These are phyloP conservation scores for Canavalia gladiata DNA, from an alignment of 306 rosid genomes.

Conservation along the genomic window DNA sequence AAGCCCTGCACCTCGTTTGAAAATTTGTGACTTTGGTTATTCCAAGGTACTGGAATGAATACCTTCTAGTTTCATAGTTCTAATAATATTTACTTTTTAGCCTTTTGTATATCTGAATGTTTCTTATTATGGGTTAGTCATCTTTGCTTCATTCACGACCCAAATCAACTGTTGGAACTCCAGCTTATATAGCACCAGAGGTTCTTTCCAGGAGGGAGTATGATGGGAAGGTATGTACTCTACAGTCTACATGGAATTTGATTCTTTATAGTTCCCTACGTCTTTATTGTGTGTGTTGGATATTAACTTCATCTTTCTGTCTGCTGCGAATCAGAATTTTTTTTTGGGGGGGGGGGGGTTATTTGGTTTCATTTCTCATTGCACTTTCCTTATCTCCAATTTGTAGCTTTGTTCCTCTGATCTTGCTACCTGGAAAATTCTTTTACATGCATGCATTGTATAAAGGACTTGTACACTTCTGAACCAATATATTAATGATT, in stretches of 20 bases:
- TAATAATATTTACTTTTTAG: neutral
- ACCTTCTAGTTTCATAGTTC: slow-evolving; percentile 1
- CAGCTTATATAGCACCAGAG: slow-evolving; percentile 84
- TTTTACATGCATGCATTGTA: slow-evolving; percentile 12
- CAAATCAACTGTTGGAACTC: slow-evolving; percentile 82
- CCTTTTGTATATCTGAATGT: neutral
- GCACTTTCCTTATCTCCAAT: neutral
- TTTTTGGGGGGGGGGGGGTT: neutral
- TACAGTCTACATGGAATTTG: neutral
- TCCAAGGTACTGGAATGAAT: slow-evolving; percentile 61
- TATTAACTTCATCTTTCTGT: neutral
- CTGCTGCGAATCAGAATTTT: slow-evolving; percentile 5
- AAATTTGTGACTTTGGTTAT: slow-evolving; percentile 83
- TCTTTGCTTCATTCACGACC: slow-evolving; percentile 80
- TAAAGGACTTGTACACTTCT: slow-evolving; percentile 20
- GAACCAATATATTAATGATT: slow-evolving; percentile 22
- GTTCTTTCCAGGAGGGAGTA: slow-evolving; percentile 78
- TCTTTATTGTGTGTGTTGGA: slow-evolving; percentile 10
- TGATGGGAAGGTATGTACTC: slow-evolving; percentile 71
- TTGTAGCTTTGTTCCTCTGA: slow-evolving; percentile 22
- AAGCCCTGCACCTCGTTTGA: slow-evolving; percentile 85
- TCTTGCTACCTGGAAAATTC: slow-evolving; percentile 29
- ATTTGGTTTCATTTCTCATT: neutral
- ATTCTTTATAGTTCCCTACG: slow-evolving; percentile 26
- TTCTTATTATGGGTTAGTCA: slow-evolving; percentile 56